These are phyloP conservation scores for Eleusine indica DNA, from an alignment of 176 grass and related monocot genomes.

Conservation along the genomic window DNA sequence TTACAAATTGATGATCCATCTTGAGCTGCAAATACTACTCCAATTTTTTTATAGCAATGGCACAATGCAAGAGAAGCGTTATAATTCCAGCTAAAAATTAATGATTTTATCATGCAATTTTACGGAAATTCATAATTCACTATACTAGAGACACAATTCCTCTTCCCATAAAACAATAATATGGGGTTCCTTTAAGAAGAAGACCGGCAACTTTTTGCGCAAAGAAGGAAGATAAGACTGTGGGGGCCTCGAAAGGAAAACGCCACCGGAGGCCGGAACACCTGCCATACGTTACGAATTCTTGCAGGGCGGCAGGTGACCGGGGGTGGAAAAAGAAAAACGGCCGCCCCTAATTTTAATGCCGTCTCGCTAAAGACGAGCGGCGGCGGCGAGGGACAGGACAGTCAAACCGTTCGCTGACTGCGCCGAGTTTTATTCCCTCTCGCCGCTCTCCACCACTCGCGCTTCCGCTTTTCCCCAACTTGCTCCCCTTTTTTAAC, in stretches of 20 bases:
- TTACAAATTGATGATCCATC: too few species aligned
- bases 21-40: too few species aligned
- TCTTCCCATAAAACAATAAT: too few species aligned
- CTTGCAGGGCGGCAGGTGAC: background rate
- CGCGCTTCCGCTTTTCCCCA: conserved; percentile 30
- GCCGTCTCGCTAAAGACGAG: conserved; percentile 48
- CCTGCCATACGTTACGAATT: conserved; percentile 16
- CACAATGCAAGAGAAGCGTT: too few species aligned
- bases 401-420: conserved; percentile 90
- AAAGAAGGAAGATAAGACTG: background rate
- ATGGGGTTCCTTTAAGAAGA: too few species aligned
- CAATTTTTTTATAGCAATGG: too few species aligned
- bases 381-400: conserved; percentile 54
- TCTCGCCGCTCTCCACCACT: conserved; percentile 64
- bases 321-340: conserved; percentile 32
- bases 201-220: too few species aligned
- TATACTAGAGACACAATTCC: too few species aligned
- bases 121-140: too few species aligned
- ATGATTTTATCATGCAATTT: too few species aligned
- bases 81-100: too few species aligned
- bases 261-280: background rate
- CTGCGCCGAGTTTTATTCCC: conserved; percentile 65
- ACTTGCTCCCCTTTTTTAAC: conserved; percentile 42
- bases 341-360: conserved; percentile 41
- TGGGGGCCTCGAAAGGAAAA: background rate